Conservation (phyloP, 768 basidiomycete genomes). For the Mrakia blollopis region DNA sequence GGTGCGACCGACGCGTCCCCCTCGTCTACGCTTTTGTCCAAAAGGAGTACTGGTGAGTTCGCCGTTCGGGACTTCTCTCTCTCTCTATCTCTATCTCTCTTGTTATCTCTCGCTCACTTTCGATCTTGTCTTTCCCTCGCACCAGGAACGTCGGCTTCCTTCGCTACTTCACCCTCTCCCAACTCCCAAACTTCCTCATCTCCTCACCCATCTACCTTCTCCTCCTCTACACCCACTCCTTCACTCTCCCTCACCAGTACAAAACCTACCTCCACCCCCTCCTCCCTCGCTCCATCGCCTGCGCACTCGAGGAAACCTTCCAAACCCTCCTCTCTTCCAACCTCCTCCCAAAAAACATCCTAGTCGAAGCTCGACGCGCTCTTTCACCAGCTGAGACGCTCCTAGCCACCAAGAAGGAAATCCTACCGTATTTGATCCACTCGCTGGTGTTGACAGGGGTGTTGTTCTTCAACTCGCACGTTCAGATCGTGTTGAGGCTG, state of each 20-base stretch:
- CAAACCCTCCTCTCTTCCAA: too few relatives aligned
- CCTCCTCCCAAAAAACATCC: background rate
- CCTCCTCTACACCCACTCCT: slow-evolving; percentile 48
- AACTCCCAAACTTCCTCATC: slow-evolving; percentile 84
- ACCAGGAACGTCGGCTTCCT: slow-evolving; percentile 69
- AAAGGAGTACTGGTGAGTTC: slow-evolving; percentile 61
- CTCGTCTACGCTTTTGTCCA: slow-evolving; percentile 80
- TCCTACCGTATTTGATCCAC: slow-evolving; percentile 72
- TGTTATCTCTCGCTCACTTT: background rate
- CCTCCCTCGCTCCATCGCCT: background rate
- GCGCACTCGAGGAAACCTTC: background rate
- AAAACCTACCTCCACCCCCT: slow-evolving; percentile 47
- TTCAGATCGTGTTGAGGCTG: slow-evolving; percentile 77
- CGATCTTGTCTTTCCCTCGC: background rate
- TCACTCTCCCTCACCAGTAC: background rate
- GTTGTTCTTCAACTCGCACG: slow-evolving; percentile 73
- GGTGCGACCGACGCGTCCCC: slow-evolving; percentile 64
- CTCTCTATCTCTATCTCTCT: background rate
- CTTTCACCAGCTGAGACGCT: slow-evolving; percentile 39
- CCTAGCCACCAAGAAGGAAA: slow-evolving; percentile 42
- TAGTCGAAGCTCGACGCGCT: background rate
- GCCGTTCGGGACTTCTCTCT: background rate
- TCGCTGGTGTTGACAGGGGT: slow-evolving; percentile 58
- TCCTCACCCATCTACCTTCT: slow-evolving; percentile 62
- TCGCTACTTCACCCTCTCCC: slow-evolving; percentile 73